phyloP scores from a whole-genome alignment of 2,329 filamentous ascomycete genomes.

The Graphilbum sp. region DNA sequence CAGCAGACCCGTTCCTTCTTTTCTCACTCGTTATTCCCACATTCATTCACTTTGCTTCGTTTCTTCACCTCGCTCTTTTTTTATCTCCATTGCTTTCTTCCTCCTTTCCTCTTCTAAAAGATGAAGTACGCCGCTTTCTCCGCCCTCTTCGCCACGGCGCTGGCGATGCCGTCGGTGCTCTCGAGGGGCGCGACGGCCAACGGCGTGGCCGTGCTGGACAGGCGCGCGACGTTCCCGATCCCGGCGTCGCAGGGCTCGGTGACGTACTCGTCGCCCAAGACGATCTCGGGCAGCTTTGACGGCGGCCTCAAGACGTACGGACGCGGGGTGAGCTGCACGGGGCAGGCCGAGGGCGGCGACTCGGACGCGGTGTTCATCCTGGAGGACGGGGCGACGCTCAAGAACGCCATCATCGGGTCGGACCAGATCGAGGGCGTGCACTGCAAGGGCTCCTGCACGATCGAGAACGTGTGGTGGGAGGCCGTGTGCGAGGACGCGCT shows the following conservation, averaged over 20 bases:
- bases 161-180: background rate
- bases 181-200: too few relatives aligned
- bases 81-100: too few relatives aligned
- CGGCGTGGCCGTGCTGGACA: background rate
- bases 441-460: slow-evolving; percentile 27
- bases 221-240: background rate
- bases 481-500: slow-evolving; percentile 20
- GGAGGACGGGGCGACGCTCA: slow-evolving; percentile 29
- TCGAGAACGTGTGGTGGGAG: slow-evolving; percentile 20
- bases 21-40: too few relatives aligned
- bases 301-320: slow-evolving; percentile 21
- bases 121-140: background rate
- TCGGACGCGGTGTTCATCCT: slow-evolving; percentile 32
- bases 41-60: too few relatives aligned
- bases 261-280: background rate
- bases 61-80: too few relatives aligned
- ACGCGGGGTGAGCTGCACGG: slow-evolving; percentile 7
- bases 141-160: background rate
- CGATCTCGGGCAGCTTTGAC: slow-evolving; percentile 20
- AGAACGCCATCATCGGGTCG: slow-evolving; percentile 33
- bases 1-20: too few relatives aligned
- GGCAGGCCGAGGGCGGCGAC: slow-evolving; percentile 11
- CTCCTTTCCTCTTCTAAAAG: background rate
- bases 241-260: background rate
- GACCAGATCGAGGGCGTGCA: slow-evolving; percentile 31